Conservation (phyloP, 371 early-diverging fungal genomes). For the Entomophthora muscae region DNA sequence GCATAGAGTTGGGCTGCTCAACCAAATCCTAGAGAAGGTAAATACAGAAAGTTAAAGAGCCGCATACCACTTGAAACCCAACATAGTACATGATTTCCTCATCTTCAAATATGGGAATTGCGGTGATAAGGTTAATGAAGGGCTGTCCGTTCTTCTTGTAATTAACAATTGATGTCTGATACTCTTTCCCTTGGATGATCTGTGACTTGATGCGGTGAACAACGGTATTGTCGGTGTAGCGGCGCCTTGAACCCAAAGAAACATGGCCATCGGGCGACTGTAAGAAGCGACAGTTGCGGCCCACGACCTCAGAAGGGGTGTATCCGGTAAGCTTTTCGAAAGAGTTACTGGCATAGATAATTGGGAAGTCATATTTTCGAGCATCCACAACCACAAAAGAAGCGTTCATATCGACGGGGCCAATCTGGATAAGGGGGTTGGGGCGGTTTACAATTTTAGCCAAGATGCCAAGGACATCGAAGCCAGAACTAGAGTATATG, state of each 20-base stretch:
- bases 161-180: conserved; percentile 38
- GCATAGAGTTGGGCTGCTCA: conserved; percentile 31
- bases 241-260: conserved; percentile 20
- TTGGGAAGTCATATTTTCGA: conserved; percentile 19
- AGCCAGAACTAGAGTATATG: conserved; percentile 31
- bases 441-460: conserved; percentile 22
- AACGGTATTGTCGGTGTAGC: conserved; percentile 28
- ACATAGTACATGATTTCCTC: conserved; percentile 33
- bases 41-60: background rate
- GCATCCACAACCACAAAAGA: conserved; percentile 26
- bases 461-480: conserved; percentile 37
- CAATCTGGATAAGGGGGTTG: conserved; percentile 27
- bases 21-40: conserved; percentile 25
- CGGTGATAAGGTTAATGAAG: conserved; percentile 52
- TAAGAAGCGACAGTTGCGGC: conserved; percentile 40
- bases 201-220: conserved; percentile 27
- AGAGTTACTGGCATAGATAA: conserved; percentile 35
- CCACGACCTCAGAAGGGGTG: conserved; percentile 25
- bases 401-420: conserved; percentile 33
- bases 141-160: conserved; percentile 44
- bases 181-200: conserved; percentile 26
- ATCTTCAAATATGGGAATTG: conserved; percentile 33
- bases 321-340: conserved; percentile 41
- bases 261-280: conserved; percentile 28
- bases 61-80: conserved; percentile 35